Evolutionary conservation across 2,329 filamentous ascomycete genomes (phyloP), one percentile per base, ranked within the genome.

Genomic region (Pyrenochaeta sp.): DNA sequence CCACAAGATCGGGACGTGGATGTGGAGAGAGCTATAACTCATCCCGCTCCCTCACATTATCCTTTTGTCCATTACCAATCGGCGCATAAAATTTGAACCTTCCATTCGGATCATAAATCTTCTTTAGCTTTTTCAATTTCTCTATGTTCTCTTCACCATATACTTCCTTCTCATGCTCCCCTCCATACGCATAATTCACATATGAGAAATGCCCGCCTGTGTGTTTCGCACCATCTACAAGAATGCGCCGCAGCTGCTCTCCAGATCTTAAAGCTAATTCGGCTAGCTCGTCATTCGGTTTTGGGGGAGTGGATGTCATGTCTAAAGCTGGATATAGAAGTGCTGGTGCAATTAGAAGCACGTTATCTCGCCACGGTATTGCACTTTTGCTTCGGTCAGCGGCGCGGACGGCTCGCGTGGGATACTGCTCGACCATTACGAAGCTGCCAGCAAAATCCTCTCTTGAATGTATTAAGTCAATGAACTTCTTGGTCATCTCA

Each of bases 171-270:
- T 57, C 29, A 4, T 37, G 27, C 58, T 74, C 71, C n/a, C 60
- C 57, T 3, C 69, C 68, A 44, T 58, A 49, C 9, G 67, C 70
- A 52, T 73, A 75, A 46, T 74, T 73, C n/a, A 71, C 60, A 49
- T 73, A 73, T 2, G 61, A 49, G 21, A 61, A 53, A 62, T 18
- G 42, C 52, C 20, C 17, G 12, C 43, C 18, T 18, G 17, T 14
- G 11, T 39, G 23, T 35, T 45, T 36, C 20, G 44, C 45, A n/a
- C 54, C 49, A n/a, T 47, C 40, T 6, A 56, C 23, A 6, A 59
- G 14, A 17, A 43, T 14, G 10, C 33, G 11, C 33, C 43, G 32
- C 17, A 59, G 41, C 18, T 45, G 30, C 20, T 49, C 17, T 4
- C 51, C 51, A 17, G 20, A 31, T 7, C 23, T 30, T 14, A 40